Evolutionary conservation across 2,329 filamentous ascomycete genomes (phyloP).

Genomic region (Elsinoe necatrix): DNA sequence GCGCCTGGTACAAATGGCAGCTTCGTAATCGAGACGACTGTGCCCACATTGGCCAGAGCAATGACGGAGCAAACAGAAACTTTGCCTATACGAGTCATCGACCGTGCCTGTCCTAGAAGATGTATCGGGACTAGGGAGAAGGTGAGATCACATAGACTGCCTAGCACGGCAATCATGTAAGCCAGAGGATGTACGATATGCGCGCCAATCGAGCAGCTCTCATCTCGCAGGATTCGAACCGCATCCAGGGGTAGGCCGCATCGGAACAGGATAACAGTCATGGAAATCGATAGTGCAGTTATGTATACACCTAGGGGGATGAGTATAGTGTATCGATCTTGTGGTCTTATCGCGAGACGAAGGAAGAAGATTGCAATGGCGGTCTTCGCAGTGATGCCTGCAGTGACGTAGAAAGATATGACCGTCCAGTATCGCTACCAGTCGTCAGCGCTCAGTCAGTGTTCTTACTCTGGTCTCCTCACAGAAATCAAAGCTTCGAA

Average conservation of each 20-base stretch:
- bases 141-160: slow-evolving; percentile 4
- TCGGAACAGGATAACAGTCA: slow-evolving; percentile 6
- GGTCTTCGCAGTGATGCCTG: neutral
- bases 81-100: slow-evolving; percentile 1
- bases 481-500: slow-evolving; percentile 1
- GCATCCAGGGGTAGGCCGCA: neutral
- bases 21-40: neutral
- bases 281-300: neutral
- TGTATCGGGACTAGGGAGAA: slow-evolving; percentile 2
- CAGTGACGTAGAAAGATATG: slow-evolving; percentile 1
- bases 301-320: neutral
- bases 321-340: neutral
- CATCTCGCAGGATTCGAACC: neutral
- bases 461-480: neutral
- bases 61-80: neutral
- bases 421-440: neutral
- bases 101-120: neutral
- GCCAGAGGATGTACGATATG: neutral
- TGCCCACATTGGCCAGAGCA: neutral
- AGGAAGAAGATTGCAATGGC: slow-evolving; percentile 11
- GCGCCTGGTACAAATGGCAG: neutral
- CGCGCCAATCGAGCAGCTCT: neutral
- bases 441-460: neutral
- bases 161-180: slow-evolving; percentile 1
- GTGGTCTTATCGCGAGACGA: neutral